Evolutionary conservation across 306 rosid species (phyloP), one percentile per base, ranked within the genome.

Genomic region (Prunus padus): DNA sequence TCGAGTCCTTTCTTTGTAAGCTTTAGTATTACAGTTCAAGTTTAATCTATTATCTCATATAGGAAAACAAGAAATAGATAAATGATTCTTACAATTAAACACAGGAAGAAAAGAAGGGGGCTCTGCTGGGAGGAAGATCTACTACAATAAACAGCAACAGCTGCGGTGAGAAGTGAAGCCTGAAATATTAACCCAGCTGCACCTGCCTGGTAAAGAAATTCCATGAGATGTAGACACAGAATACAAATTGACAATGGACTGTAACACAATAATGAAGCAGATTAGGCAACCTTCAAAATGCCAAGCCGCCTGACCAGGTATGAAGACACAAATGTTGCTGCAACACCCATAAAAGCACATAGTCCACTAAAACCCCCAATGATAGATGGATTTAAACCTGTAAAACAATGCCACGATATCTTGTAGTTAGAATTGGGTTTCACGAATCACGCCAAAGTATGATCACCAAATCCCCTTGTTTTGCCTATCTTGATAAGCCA

Each of bases 271-370:
- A 55, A 68, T 47, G 50, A 56, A 55, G 75, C 68, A 65, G 47
- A 63, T 77, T 42, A 82, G 25, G 22, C 67, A 65, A 92, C 99
- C 98, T 90, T 92, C 71, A 96, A 81, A 81, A 96, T 89, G 81
- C 98, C 99, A 68, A 96, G 87, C 25, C 81, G 84, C 76, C 82
- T 82, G 76, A 96, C 91, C 80, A 96, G 83, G 80, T 81, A 83
- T n/a, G 98, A 86, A 60, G 99, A 90, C 51, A 96, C 86, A 79
- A 92, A 96, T 72, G 98, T 96, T 30, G 98, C 99, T 13, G 99
- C 95, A 80, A 96, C 96, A 80, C 98, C 97, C 98, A 96, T 92
- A 60, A 89, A 79, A 78, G 98, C 97, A 80, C 98, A 96, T 50
- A 92, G 79, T 79, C 98, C 97, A 54, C 91, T 96, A 76, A 96